Base-by-base conservation (phyloP, 306 rosid species). In the Cucurbita pepo region DNA sequence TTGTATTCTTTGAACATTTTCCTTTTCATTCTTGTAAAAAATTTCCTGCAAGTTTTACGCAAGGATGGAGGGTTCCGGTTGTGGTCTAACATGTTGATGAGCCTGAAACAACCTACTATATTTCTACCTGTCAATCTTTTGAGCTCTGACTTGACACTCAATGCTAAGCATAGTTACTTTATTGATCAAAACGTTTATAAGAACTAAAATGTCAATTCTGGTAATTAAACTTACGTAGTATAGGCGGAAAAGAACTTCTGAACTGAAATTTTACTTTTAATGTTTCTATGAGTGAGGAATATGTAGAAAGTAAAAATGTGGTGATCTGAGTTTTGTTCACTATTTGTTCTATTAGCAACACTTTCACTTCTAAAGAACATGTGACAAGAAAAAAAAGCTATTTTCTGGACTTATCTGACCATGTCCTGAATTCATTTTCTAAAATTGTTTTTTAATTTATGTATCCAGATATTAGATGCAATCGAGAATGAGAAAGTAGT, bases 401-500 rank as follows among this genome's bases (percentile, higher is more conserved):
- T 45, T 21, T 7, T 45, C 40, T 51, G 41, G 45, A 51, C 21
- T 70, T 34, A 34, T 25, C 12, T 48, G 40, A 53, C 50, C 3
- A 7, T 54, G 30, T 54, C 51, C 62, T 55, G 14, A 52, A 19
- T 11, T 12, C 34, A 30, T 30, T 34, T 38, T 7, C 7, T 14
- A 47, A 10, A 10, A 10, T 30, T 30, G 34, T 34, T 7, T 34
- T 8, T 7, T 13, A 40, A 73, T 59, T 74, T 72, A n/a, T 70
- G 21, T 79, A 59, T 80, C 43, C 91, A 90, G 98, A 74, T 94
- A 81, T 86, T 84, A 63, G 96, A 87, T 81, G 98, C 97, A 75
- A 87, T 94, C 81, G 83, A 87, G 84, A 89, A 81, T 76, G 98
- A 94, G 83, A 89, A 87, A 71, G 86, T 81, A 67, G 90, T 87